A percentile compares a stretch with the other conserved stretches of the same genome.
Conservation (phyloP, 2,329 filamentous ascomycete species). For the Verticillium alfalfae region DNA sequence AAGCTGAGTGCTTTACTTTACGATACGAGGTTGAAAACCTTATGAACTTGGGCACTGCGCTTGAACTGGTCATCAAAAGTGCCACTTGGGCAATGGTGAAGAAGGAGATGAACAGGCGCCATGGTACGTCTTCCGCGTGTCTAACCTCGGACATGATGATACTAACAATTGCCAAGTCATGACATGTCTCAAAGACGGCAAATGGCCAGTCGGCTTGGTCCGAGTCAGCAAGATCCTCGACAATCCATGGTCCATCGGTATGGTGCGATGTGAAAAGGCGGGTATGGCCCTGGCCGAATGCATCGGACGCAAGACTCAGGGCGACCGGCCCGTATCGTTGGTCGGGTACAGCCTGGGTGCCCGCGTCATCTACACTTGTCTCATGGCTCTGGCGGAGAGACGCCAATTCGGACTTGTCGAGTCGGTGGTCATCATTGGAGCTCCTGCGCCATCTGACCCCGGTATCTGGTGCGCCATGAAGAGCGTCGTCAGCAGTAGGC, state of each 20-base stretch:
- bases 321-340: conserved; percentile 73
- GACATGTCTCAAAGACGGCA: conserved; percentile 48
- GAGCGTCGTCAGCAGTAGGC: conserved; percentile 71
- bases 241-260: conserved; percentile 74
- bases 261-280: conserved; percentile 69
- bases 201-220: conserved; percentile 58
- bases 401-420: conserved; percentile 83
- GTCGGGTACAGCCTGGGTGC: conserved; percentile 80
- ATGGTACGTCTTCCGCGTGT: conserved; percentile 31
- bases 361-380: conserved; percentile 76
- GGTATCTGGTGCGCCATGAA: conserved; percentile 73
- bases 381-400: conserved; percentile 73
- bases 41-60: conserved; percentile 68
- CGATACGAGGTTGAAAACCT: conserved; percentile 79
- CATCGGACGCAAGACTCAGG: conserved; percentile 75
- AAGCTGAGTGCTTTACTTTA: conserved; percentile 74
- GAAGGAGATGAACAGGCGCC: conserved; percentile 38
- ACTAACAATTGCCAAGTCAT: conserved; percentile 18
- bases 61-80: conserved; percentile 72
- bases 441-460: conserved; percentile 68
- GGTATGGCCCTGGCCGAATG: conserved; percentile 71
- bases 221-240: conserved; percentile 71
- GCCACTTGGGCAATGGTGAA: conserved; percentile 72
- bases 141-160: neutral
- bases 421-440: conserved; percentile 77